Conservation (phyloP, 1,284 basidiomycete genomes). For the Ceratobasidium sp. region DNA sequence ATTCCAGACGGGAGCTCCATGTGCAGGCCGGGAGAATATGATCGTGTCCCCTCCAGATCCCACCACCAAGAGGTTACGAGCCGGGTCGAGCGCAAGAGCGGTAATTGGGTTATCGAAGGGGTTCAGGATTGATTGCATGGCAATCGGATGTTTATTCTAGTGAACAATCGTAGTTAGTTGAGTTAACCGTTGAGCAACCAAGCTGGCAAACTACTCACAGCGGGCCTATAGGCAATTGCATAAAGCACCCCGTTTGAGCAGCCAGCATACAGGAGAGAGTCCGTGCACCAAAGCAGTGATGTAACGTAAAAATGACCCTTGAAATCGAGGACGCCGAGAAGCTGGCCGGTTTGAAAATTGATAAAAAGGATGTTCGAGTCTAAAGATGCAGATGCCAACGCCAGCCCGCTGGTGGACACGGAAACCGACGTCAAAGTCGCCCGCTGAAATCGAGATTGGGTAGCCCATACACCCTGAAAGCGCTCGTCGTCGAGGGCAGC, state of each 20-base stretch:
- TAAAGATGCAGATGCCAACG: not conserved
- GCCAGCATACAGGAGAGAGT: not conserved
- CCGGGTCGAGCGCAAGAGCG: not conserved
- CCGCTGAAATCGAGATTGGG: not conserved
- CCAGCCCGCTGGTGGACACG: not conserved
- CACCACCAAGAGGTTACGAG: not conserved
- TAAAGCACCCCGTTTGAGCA: not conserved
- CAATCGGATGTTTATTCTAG: not conserved
- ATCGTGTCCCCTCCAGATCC: not conserved
- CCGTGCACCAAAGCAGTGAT: not conserved
- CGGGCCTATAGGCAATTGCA: not conserved
- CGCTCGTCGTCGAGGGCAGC: not conserved
- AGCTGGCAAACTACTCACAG: no score
- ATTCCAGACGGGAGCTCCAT: not conserved
- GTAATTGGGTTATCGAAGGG: not conserved
- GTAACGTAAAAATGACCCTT: not conserved
- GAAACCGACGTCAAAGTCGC: not conserved
- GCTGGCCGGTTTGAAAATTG: not conserved
- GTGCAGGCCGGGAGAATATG: not conserved
- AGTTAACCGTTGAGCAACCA: no score
- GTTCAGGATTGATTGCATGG: not conserved
- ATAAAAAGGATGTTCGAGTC: slow-evolving; percentile 1
- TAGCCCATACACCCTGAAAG: not conserved
- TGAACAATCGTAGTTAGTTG: no score
- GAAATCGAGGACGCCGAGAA: not conserved